Evolutionary conservation across 192 early-diverging fungal genomes (phyloP), one percentile per base, ranked within the genome.

Genomic region (Coemansia sp.): DNA sequence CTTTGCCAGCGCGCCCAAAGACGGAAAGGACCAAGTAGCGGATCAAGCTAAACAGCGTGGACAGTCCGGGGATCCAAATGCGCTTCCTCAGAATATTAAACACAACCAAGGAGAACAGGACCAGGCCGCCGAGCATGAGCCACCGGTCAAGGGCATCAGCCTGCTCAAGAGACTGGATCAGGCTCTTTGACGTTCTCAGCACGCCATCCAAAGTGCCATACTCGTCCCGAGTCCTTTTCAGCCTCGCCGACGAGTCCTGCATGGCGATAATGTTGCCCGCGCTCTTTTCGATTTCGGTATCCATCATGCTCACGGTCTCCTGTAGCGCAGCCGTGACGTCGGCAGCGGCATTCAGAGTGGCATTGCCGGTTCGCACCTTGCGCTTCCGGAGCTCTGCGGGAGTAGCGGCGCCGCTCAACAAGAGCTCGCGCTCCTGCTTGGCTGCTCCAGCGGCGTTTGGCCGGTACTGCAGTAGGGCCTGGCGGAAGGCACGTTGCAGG

Each of bases 231-330:
- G 80, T 66, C 59, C 65, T 68, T 16, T 59, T 53, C 56, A 83
- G 35, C 50, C 31, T 50, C 1, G 61, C 66, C 4, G 80, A 64
- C 18, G 80, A 83, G n/a, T 77, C 80, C 20, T 68, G 55, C 61
- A 83, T 47, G 3, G 73, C 69, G 3, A 35, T 47, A 23, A 71
- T 65, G 62, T 83, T 83, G 35, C 62, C 65, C 3, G 56, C 75
- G 42, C 80, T 83, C 65, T 83, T 83, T 47, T 83, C 76, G 21
- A 83, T 77, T 66, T 83, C 80, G 16, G 65, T 65, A 26, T 71
- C 66, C 80, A 83, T 83, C 74, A 83, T 74, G 23, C 72, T 64
- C n/a, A 83, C 80, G 0, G 80, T 83, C 50, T 83, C 71, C 35
- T 73, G 74, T 45, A 83, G 31, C 28, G 80, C 76, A 20, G 75